Conservation (phyloP, 805 yeast species). For the Torulaspora delbrueckii region DNA sequence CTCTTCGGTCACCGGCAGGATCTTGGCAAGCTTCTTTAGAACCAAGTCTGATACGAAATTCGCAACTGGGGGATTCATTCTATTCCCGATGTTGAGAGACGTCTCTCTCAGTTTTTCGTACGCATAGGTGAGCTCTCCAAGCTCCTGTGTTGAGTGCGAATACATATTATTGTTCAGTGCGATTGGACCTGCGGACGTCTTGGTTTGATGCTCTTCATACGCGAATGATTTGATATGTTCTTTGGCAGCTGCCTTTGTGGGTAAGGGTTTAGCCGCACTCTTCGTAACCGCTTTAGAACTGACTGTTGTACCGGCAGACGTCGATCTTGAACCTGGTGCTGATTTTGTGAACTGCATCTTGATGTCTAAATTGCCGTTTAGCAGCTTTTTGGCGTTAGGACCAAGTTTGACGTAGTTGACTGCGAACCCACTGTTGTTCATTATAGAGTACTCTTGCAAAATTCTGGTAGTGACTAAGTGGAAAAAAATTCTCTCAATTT, state of each 20-base stretch:
- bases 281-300: constrained; percentile 3
- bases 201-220: neutral
- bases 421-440: constrained; percentile 76
- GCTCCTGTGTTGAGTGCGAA: constrained; percentile 23
- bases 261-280: neutral
- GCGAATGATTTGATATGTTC: constrained; percentile 5
- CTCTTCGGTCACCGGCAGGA: constrained; percentile 24
- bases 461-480: constrained; percentile 62
- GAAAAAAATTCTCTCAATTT: constrained; percentile 78
- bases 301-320: constrained; percentile 11
- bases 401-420: constrained; percentile 69
- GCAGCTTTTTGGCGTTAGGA: constrained; percentile 45
- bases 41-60: constrained; percentile 26
- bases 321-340: constrained; percentile 18
- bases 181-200: constrained; percentile 12
- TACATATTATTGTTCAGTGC: constrained; percentile 11
- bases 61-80: constrained; percentile 24
- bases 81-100: constrained; percentile 20
- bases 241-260: neutral
- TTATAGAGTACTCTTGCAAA: constrained; percentile 64
- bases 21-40: constrained; percentile 24
- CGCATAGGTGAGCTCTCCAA: constrained; percentile 22
- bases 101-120: constrained; percentile 24
- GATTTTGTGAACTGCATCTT: constrained; percentile 45
- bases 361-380: constrained; percentile 44